A percentile compares a stretch with the other conserved stretches of the same genome.
These are phyloP conservation scores for Trichoderma atrobrunneum DNA, from an alignment of 2,329 filamentous ascomycete species.

Conservation along the genomic window DNA sequence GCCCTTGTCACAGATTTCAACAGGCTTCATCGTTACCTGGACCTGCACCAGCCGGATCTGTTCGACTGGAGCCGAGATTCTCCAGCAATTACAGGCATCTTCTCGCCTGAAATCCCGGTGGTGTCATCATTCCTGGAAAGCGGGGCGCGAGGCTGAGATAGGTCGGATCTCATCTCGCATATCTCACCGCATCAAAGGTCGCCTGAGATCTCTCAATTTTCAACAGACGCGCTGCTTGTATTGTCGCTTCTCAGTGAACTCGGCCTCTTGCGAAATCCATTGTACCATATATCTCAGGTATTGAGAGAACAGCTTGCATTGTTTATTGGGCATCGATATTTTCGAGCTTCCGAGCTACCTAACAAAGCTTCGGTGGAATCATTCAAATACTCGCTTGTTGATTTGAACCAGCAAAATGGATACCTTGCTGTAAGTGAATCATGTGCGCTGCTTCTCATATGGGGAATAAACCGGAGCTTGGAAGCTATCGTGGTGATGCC, in stretches of 20 bases:
- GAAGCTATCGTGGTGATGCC: neutral
- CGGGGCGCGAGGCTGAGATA: constrained; percentile 12
- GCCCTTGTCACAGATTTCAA: neutral
- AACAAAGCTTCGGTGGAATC: neutral
- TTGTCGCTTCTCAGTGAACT: neutral
- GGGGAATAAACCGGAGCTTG: neutral
- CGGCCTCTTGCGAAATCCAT: neutral
- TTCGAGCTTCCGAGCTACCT: neutral
- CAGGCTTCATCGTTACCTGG: neutral
- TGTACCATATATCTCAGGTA: neutral
- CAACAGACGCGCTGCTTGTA: neutral
- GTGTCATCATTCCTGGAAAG: constrained; percentile 6
- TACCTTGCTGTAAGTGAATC: constrained; percentile 31
- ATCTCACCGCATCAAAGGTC: constrained; percentile 9
- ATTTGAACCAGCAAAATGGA: constrained; percentile 26
- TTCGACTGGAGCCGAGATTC: neutral
- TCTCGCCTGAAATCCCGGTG: neutral
- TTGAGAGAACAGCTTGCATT: no score
- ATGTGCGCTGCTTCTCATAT: neutral
- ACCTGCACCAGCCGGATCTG: neutral
- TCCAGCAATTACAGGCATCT: neutral
- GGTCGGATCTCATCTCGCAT: constrained; percentile 4
- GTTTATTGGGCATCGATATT: neutral
- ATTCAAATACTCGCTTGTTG: neutral
- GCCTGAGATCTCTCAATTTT: neutral